Base-by-base conservation (phyloP, 2,329 filamentous ascomycete species). In the Aspergillus terreus region DNA sequence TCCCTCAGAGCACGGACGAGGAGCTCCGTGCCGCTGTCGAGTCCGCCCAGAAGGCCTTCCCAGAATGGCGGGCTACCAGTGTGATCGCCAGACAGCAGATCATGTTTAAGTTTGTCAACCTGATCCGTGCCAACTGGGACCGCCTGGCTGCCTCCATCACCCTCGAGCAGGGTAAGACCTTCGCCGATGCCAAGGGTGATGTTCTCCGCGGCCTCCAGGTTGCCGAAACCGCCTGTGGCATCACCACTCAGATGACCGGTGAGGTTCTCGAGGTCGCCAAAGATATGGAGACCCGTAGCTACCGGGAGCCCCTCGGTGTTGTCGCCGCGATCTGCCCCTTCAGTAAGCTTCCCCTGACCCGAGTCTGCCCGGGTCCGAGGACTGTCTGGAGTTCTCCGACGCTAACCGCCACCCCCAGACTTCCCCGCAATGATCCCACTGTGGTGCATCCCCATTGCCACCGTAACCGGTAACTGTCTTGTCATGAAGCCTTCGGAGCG, bases 341-440 rank as follows among this genome's bases (percentile, higher is more conserved):
- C 70, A 85, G 78, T 81, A 65, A 72, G 78, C 21, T 12, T 47
- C 23, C 30, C 42, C 23, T 35, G 12, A 12, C 40, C 19, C 25
- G 38, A 33, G 14, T 11, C 17, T 17, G 9, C n/a, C 12, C 14
- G 19, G 47, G 38, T 32, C 44, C 43, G 35, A 47, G 17, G 21
- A n/a, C 10, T 25, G n/a, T 33, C 27, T 35, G 27, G 10, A 2
- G 27, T 50, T 47, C 32, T 23, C 49, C 50, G 43, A 52, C 23
- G 46, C 60, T 66, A 56, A 62, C 51, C 65, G 27, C 32, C 27
- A 50, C 17, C 44, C 43, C 21, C 54, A 81, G 80, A 86, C 73
- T 86, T 86, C 73, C 83, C 83, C 47, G 84, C 84, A 56, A 87
- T 87, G 84, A 86, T 87, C 68, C 84, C 84, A 10, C 75, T 86